Evolutionary conservation across 441 rosid species (phyloP).

Genomic region (Arabidopsis lyrata): DNA sequence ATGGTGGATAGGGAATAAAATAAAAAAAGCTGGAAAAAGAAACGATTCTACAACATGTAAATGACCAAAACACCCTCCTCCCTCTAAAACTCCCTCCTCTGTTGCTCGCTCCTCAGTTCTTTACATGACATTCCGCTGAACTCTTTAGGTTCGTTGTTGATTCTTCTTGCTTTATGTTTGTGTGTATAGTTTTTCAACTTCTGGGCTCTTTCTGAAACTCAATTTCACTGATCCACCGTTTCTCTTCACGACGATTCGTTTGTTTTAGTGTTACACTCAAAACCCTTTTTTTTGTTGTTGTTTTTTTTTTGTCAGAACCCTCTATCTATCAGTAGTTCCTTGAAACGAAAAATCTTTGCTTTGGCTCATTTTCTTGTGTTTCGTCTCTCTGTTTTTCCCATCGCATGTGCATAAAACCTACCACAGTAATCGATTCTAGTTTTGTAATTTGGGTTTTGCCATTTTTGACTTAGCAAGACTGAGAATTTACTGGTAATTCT

Average conservation of each 20-base stretch:
- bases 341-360: slow-evolving; percentile 18
- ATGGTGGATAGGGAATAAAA: slow-evolving; percentile 15
- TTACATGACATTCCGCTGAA: slow-evolving; percentile 14
- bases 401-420: slow-evolving; percentile 6
- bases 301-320: background rate
- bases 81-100: slow-evolving; percentile 35
- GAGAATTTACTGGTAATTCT: background rate
- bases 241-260: slow-evolving; percentile 28
- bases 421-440: background rate
- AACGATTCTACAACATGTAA: background rate
- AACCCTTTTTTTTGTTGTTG: background rate
- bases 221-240: slow-evolving; percentile 5
- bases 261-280: background rate
- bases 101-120: slow-evolving; percentile 8
- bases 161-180: background rate
- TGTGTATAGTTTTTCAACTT: background rate
- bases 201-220: slow-evolving; percentile 6
- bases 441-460: background rate
- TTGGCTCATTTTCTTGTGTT: background rate
- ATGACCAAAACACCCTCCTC: slow-evolving; percentile 35
- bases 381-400: slow-evolving; percentile 8
- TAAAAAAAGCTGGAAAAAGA: background rate
- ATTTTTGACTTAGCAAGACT: slow-evolving; percentile 6
- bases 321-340: background rate
- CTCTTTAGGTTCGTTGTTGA: slow-evolving; percentile 22